phyloP scores from a whole-genome alignment of 371 early-diverging fungal genomes.

The Mortierella sp. region DNA sequence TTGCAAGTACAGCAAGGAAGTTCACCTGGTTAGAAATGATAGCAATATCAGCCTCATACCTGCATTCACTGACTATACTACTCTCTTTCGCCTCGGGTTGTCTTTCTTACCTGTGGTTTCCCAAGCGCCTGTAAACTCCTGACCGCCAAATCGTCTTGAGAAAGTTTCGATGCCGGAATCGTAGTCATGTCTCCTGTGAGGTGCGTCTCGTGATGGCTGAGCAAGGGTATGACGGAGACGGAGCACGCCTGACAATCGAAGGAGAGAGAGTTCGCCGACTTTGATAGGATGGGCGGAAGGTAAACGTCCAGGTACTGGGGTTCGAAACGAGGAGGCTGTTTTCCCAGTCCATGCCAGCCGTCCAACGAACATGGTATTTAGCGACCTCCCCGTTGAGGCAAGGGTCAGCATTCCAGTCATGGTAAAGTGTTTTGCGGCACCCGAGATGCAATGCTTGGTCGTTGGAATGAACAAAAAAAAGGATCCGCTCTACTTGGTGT shows the following conservation, averaged over 20 bases:
- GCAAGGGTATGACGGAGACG: not conserved
- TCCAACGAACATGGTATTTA: not conserved
- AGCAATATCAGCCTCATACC: not conserved
- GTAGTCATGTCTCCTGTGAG: not conserved
- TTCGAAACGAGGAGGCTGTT: not conserved
- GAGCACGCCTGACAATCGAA: not conserved
- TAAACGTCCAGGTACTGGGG: not conserved
- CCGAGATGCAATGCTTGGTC: not conserved
- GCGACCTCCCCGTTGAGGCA: constrained; percentile 9
- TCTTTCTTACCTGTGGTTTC: constrained; percentile 22
- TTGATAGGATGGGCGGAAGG: not conserved
- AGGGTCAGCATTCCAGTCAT: constrained; percentile 33
- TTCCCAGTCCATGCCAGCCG: not conserved
- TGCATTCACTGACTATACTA: not conserved
- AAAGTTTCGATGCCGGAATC: not conserved
- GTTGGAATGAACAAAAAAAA: not conserved
- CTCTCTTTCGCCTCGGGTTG: not conserved
- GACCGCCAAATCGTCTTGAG: constrained; percentile 27
- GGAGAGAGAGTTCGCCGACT: not conserved
- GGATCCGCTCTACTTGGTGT: no score
- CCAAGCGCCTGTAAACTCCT: constrained; percentile 34
- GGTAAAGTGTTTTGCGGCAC: not conserved
- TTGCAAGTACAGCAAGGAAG: not conserved
- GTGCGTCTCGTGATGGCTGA: not conserved
- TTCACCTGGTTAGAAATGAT: not conserved